Conservation (phyloP, 1,139 yeast species). For the Nadsonia commutata region DNA sequence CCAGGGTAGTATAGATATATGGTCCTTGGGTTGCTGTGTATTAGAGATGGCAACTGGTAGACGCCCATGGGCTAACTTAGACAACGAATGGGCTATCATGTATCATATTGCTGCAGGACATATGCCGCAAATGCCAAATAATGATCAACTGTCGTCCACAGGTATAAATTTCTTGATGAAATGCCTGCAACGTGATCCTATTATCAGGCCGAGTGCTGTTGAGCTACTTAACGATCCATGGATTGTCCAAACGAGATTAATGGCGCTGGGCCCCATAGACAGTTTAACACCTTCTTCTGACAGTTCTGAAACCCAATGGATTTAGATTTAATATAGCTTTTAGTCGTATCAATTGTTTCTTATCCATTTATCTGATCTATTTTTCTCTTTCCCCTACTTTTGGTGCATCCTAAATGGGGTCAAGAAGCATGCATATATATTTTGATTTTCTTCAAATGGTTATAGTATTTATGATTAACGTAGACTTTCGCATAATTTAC, state of each 20-base stretch:
- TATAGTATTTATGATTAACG: no score
- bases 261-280: not conserved
- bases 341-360: no score
- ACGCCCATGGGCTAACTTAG: slow-evolving; percentile 56
- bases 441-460: no score
- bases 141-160: slow-evolving; percentile 59
- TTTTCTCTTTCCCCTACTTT: no score
- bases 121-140: slow-evolving; percentile 68
- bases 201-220: slow-evolving; percentile 64
- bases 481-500: no score
- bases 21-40: slow-evolving; percentile 88
- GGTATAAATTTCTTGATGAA: slow-evolving; percentile 61
- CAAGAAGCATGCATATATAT: no score
- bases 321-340: no score
- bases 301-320: no score
- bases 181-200: slow-evolving; percentile 76
- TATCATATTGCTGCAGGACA: slow-evolving; percentile 96
- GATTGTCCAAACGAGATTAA: slow-evolving; percentile 23
- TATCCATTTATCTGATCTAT: no score
- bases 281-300: not conserved
- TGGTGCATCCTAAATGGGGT: no score
- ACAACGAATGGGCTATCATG: slow-evolving; percentile 97
- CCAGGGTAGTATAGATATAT: slow-evolving; percentile 49
- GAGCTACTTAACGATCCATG: slow-evolving; percentile 77
- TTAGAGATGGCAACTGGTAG: slow-evolving; percentile 72